A percentile compares a stretch with the other conserved stretches of the same genome.
phyloP scores from a whole-genome alignment of 768 basidiomycete genomes.

The Naganishia vishniacii region DNA sequence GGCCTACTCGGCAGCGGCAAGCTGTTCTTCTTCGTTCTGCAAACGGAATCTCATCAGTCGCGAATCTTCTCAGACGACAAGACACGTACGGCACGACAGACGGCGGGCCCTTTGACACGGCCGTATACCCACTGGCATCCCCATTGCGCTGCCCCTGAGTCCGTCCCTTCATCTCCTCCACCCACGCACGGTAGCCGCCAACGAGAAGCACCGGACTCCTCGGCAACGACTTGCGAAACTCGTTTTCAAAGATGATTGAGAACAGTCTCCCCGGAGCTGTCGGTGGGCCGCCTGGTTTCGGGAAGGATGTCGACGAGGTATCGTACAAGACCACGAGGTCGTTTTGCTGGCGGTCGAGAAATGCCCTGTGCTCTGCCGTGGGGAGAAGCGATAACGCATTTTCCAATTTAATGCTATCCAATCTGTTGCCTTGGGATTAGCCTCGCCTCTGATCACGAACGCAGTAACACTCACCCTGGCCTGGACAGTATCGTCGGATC shows the following conservation, averaged over 20 bases:
- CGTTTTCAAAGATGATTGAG: conserved; percentile 65
- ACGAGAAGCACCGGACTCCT: conserved; percentile 74
- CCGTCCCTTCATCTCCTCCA: conserved; percentile 53
- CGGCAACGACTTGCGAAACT: conserved; percentile 59
- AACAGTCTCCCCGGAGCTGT: conserved; percentile 60
- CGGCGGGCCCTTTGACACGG: conserved; percentile 13
- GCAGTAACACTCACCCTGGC: conserved; percentile 56
- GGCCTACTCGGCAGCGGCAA: neutral
- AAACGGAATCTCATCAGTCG: neutral
- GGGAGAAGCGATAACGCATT: conserved; percentile 68
- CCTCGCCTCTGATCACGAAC: neutral
- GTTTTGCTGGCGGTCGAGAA: conserved; percentile 77
- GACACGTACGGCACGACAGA: conserved; percentile 20
- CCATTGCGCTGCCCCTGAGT: neutral
- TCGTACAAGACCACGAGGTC: conserved; percentile 87
- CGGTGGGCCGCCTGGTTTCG: conserved; percentile 51
- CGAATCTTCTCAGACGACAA: neutral
- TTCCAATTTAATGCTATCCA: conserved; percentile 65
- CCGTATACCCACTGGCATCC: conserved; percentile 3
- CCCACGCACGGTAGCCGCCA: conserved; percentile 82
- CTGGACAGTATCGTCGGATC: conserved; percentile 73
- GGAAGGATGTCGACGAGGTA: conserved; percentile 54
- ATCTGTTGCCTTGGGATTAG: conserved; percentile 52
- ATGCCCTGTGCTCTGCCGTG: conserved; percentile 64
- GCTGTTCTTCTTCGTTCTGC: conserved; percentile 14